Evolutionary conservation across 331 rosid species (phyloP).

Genomic region (Rhamnella rubrinervis): DNA sequence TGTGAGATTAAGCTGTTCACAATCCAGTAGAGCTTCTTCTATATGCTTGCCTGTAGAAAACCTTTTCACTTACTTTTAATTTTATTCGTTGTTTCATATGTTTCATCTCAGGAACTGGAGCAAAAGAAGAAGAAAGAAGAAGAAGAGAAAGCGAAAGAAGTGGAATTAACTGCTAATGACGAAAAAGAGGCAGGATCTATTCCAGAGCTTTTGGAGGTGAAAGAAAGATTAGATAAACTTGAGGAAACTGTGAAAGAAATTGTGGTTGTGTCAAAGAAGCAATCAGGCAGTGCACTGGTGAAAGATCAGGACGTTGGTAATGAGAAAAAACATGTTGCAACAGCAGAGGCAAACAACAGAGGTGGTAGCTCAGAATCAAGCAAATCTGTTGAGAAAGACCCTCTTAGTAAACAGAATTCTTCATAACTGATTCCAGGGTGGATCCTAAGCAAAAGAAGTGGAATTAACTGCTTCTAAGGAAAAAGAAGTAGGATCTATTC

Average conservation of each 20-base stretch:
- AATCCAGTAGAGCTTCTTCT: not conserved
- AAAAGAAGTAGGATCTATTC: too few species aligned
- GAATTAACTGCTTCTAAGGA: not conserved
- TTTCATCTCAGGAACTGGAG: conserved; percentile 61
- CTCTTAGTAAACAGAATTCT: conserved; percentile 26
- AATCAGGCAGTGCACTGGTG: conserved; percentile 16
- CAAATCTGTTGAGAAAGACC: conserved; percentile 32
- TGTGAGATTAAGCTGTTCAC: not conserved
- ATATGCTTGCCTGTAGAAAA: not conserved
- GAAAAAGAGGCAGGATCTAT: conserved; percentile 34
- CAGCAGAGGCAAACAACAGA: conserved; percentile 25
- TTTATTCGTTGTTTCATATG: not conserved
- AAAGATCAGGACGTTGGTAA: conserved; percentile 29
- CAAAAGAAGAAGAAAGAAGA: conserved; percentile 62
- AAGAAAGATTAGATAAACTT: conserved; percentile 69
- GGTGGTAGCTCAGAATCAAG: conserved; percentile 29
- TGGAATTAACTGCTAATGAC: conserved; percentile 47
- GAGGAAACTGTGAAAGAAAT: conserved; percentile 77
- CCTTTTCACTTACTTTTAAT: not conserved
- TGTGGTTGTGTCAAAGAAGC: conserved; percentile 54
- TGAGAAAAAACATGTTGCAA: conserved; percentile 24
- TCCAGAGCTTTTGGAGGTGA: conserved; percentile 59
- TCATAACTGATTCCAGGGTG: conserved; percentile 29
- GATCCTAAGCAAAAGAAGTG: conserved; percentile 20
- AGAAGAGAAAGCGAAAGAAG: conserved; percentile 54